phyloP scores from a whole-genome alignment of 1,284 basidiomycete species.

The Cryptococcus sp. region DNA sequence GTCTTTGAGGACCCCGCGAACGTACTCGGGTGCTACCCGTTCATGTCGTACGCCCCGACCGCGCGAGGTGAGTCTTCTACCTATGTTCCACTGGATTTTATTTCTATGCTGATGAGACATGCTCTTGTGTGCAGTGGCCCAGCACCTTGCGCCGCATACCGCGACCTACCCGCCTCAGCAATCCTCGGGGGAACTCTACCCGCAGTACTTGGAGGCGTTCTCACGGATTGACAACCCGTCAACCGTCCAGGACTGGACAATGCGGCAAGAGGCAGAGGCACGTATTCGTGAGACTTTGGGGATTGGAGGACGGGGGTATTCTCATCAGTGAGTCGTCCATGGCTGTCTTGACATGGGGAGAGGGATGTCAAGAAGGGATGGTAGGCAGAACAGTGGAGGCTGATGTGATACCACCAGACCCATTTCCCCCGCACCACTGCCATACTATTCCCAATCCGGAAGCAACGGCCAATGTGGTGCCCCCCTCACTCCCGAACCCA shows the following conservation, averaged over 20 bases:
- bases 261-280: constrained; percentile 24
- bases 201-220: constrained; percentile 34
- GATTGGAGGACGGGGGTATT: constrained; percentile 6
- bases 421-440: neutral
- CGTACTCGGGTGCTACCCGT: constrained; percentile 44
- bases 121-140: constrained; percentile 33
- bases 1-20: constrained; percentile 34
- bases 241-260: constrained; percentile 28
- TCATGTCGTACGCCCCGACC: constrained; percentile 46
- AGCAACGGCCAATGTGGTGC: neutral
- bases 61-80: constrained; percentile 39
- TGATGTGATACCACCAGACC: neutral
- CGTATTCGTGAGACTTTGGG: constrained; percentile 20
- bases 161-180: constrained; percentile 30
- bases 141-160: constrained; percentile 47
- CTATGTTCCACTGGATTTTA: neutral
- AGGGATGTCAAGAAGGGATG: no score
- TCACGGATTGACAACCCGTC: constrained; percentile 29
- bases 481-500: neutral
- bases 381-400: no score
- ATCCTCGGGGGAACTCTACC: constrained; percentile 29
- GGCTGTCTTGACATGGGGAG: no score
- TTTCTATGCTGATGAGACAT: neutral
- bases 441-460: neutral
- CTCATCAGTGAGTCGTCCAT: constrained; percentile 4